phyloP scores from a whole-genome alignment of 352 stramenopile species.

The Phytophthora fragariae region DNA sequence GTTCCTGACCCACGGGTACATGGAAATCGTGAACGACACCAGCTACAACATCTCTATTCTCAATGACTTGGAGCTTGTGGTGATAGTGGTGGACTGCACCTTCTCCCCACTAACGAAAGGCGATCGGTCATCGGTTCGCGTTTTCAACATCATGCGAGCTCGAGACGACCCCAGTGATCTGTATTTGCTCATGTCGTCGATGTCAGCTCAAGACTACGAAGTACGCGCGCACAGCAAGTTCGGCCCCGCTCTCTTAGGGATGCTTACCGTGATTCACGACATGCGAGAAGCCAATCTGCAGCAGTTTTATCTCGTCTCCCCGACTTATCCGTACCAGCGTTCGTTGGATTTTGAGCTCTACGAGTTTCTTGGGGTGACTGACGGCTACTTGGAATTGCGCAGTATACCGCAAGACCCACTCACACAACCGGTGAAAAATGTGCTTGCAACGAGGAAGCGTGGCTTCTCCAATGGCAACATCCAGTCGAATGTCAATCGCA shows the following conservation, averaged over 20 bases:
- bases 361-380: slow-evolving; percentile 21
- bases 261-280: slow-evolving; percentile 33
- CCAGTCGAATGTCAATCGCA: slow-evolving; percentile 33
- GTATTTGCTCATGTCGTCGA: slow-evolving; percentile 28
- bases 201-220: slow-evolving; percentile 45
- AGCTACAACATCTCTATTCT: slow-evolving; percentile 47
- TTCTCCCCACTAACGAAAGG: slow-evolving; percentile 24
- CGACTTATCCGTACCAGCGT: slow-evolving; percentile 38
- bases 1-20: slow-evolving; percentile 39
- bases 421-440: slow-evolving; percentile 25
- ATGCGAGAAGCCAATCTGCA: slow-evolving; percentile 19
- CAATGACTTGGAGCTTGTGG: slow-evolving; percentile 42
- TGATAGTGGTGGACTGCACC: slow-evolving; percentile 51
- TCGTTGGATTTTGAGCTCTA: slow-evolving; percentile 39
- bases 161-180: slow-evolving; percentile 16
- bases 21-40: slow-evolving; percentile 33
- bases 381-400: slow-evolving; percentile 21
- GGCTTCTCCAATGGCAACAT: slow-evolving; percentile 38
- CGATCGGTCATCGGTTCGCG: slow-evolving; percentile 12
- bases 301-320: slow-evolving; percentile 31
- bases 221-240: slow-evolving; percentile 25
- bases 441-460: slow-evolving; percentile 26
- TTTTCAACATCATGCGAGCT: slow-evolving; percentile 38
- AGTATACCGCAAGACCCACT: slow-evolving; percentile 9
- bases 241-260: slow-evolving; percentile 32